Evolutionary conservation across 2,329 filamentous ascomycete species (phyloP), one percentile per base, ranked within the genome.

Genomic region (Diaporthe australafricana): DNA sequence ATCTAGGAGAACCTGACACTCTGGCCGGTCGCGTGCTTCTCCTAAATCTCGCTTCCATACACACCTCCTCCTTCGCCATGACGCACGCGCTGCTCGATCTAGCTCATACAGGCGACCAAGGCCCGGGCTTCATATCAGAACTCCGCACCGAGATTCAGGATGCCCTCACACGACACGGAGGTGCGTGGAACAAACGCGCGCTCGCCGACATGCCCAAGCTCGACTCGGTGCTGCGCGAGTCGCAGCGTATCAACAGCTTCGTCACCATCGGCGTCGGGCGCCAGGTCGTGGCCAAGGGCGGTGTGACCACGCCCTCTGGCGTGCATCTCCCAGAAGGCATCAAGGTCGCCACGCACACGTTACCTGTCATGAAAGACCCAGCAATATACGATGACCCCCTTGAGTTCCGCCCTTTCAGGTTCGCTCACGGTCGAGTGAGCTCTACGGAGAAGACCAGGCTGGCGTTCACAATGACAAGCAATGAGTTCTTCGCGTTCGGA

Each of bases 401-500:
- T 11, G 40, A 7, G 5, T 42, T 42, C 14, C 5, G 14, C 40
- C 40, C 40, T 5, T 42, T 42, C 14, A 5, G 40, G 5, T 42
- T 42, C 14, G 40, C 14, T 11, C 5, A 42, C 40, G 5, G 6
- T 5, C 40, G 40, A 42, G 40, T 7, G 14, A 42, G 14, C 5
- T 5, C 14, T 11, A 42, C 6, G 5, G 14, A 74, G 78, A 65
- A 65, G 69, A 4, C 62, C 75, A 63, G 73, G 74, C 3, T 65
- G 38, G 25, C 62, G 30, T 8, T 38, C 45, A 12, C 52, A 45
- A 30, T 14, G 50, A 7, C 50, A 17, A 32, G 27, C 30, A 12
- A 12, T 12, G 55, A 66, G 8, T 52, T 35, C 12, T 32, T 83
- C 72, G 75, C 75, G 3, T 85, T 83, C 66, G 83, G 83, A 0